phyloP scores from a whole-genome alignment of 345 rosid genomes.

The Toxicodendron radicans region DNA sequence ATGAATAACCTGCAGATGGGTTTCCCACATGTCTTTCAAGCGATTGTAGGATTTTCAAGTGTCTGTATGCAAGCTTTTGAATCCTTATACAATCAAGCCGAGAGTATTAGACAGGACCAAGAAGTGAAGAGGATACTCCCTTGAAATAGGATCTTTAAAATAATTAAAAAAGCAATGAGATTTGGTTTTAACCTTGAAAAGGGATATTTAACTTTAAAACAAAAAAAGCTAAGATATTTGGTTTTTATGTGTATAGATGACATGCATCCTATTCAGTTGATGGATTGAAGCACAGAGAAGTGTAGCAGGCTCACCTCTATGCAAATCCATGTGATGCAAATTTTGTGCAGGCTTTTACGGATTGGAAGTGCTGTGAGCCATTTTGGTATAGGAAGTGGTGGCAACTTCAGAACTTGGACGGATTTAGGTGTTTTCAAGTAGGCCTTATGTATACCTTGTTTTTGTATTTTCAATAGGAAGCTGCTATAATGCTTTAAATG shows the following conservation, averaged over 20 bases:
- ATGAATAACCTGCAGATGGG: conserved; percentile 91
- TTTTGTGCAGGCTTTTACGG: not conserved
- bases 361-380: not conserved
- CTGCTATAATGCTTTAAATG: not conserved
- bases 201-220: not conserved
- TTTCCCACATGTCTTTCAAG: conserved; percentile 86
- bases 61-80: conserved; percentile 90
- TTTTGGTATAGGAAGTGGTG: not conserved
- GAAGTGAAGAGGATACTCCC: conserved; percentile 53
- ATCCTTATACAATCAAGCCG: conserved; percentile 75
- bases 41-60: conserved; percentile 88
- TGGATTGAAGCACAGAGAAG: conserved; percentile 2
- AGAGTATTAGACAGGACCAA: conserved; percentile 45
- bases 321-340: conserved; percentile 3
- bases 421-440: conserved; percentile 17
- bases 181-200: conserved; percentile 27
- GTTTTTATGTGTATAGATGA: conserved; percentile 22
- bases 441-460: not conserved
- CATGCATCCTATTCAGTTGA: conserved; percentile 17
- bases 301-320: not conserved
- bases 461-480: conserved; percentile 2
- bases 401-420: not conserved
- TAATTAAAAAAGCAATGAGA: too few relatives aligned
- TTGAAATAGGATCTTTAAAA: conserved; percentile 19
- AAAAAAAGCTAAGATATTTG: not conserved